phyloP scores from a whole-genome alignment of 2,329 filamentous ascomycete genomes.

The Exophiala lecanii-corni region DNA sequence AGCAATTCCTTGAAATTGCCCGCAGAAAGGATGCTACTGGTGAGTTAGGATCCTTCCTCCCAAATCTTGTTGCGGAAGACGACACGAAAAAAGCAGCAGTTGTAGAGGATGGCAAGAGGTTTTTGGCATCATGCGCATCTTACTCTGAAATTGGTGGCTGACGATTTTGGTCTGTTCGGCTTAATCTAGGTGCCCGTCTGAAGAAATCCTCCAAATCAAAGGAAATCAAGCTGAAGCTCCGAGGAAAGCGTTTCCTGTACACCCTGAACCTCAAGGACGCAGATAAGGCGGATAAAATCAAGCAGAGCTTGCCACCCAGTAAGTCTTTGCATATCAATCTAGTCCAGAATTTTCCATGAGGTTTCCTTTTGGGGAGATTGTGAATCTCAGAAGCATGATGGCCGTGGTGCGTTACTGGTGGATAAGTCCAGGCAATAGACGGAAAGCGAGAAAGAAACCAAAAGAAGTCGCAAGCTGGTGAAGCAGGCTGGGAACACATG shows the following conservation, averaged over 20 bases:
- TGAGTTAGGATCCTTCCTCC: slow-evolving; percentile 62
- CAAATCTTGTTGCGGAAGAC: slow-evolving; percentile 1
- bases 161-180: too few relatives aligned
- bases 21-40: slow-evolving; percentile 98
- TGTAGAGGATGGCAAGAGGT: too few relatives aligned
- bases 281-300: slow-evolving; percentile 99
- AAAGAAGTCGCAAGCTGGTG: too few relatives aligned
- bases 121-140: too few relatives aligned
- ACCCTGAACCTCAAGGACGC: slow-evolving; percentile 97
- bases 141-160: too few relatives aligned
- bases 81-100: too few relatives aligned
- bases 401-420: too few relatives aligned
- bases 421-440: too few relatives aligned
- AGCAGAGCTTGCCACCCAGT: slow-evolving; percentile 98
- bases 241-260: slow-evolving; percentile 94
- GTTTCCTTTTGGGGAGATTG: slow-evolving; percentile 1
- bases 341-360: too few relatives aligned
- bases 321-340: slow-evolving; percentile 51
- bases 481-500: too few relatives aligned
- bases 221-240: slow-evolving; percentile 99
- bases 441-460: too few relatives aligned
- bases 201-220: slow-evolving; percentile 90
- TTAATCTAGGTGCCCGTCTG: slow-evolving; percentile 77
- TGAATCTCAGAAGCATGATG: too few relatives aligned
- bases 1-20: slow-evolving; percentile 99